phyloP scores from a whole-genome alignment of 345 rosid genomes.

The Clausena lansium region DNA sequence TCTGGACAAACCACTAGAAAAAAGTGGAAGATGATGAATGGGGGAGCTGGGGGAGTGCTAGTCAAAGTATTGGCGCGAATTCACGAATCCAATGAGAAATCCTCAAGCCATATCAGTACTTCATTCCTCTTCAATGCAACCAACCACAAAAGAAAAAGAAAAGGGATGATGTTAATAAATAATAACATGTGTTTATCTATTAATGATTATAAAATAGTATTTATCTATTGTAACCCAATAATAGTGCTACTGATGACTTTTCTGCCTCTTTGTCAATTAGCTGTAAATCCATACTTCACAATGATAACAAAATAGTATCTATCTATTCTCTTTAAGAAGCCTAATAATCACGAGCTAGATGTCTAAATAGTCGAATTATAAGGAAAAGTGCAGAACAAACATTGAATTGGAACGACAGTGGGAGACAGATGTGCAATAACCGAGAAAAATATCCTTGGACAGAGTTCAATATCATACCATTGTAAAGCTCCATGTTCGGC shows the following conservation, averaged over 20 bases:
- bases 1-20: not conserved
- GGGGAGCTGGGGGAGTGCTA: not conserved
- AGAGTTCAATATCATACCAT: constrained; percentile 44
- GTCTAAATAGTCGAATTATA: not conserved
- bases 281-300: not conserved
- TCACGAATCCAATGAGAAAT: constrained; percentile 23
- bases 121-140: constrained; percentile 55
- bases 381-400: not conserved
- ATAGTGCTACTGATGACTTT: not conserved
- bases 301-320: too few species aligned
- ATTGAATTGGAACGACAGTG: not conserved
- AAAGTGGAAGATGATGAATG: not conserved
- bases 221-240: too few species aligned
- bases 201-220: too few species aligned
- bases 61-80: not conserved
- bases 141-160: constrained; percentile 4
- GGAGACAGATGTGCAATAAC: not conserved
- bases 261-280: not conserved
- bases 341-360: not conserved
- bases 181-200: not conserved
- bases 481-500: constrained; percentile 66
- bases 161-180: not conserved
- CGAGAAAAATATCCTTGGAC: not conserved
- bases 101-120: constrained; percentile 73
- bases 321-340: not conserved